Conservation (phyloP, 768 basidiomycete species). For the Trametes villosa region DNA sequence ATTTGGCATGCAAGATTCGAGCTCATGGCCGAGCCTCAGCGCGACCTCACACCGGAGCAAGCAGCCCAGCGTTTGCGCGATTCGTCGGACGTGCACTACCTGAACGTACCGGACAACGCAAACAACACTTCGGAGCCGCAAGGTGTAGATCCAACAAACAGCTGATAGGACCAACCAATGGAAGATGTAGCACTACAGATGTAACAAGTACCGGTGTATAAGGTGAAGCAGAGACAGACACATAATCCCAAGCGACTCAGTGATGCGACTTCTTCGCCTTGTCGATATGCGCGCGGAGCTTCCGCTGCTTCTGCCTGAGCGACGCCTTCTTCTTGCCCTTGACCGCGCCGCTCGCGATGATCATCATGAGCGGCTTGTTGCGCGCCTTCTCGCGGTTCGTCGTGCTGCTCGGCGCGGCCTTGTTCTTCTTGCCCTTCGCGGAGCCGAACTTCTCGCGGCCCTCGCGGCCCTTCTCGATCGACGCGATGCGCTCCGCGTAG, state of each 20-base stretch:
- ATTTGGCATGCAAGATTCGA: conserved; percentile 62
- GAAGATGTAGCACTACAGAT: neutral
- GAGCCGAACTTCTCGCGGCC: conserved; percentile 94
- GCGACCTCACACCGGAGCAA: conserved; percentile 89
- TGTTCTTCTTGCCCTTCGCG: conserved; percentile 89
- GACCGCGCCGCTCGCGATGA: conserved; percentile 76
- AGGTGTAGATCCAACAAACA: conserved; percentile 10
- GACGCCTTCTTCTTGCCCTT: conserved; percentile 83
- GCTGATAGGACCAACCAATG: neutral
- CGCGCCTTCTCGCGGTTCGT: conserved; percentile 92
- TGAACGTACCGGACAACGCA: conserved; percentile 29
- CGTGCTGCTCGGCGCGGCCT: conserved; percentile 78
- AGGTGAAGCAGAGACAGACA: neutral
- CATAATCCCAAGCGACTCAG: neutral
- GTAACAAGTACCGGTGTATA: neutral
- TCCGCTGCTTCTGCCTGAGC: conserved; percentile 80
- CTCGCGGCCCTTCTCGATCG: conserved; percentile 90
- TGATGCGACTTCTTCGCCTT: conserved; percentile 57
- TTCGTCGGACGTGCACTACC: conserved; percentile 65
- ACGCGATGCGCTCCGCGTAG: conserved; percentile 92
- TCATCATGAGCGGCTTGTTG: conserved; percentile 97
- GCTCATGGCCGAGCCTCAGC: conserved; percentile 87
- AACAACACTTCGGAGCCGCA: conserved; percentile 5
- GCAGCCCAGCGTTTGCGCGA: conserved; percentile 70
- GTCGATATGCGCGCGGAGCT: conserved; percentile 75